Conservation (phyloP, 345 rosid species). For the Gossypium arboreum region DNA sequence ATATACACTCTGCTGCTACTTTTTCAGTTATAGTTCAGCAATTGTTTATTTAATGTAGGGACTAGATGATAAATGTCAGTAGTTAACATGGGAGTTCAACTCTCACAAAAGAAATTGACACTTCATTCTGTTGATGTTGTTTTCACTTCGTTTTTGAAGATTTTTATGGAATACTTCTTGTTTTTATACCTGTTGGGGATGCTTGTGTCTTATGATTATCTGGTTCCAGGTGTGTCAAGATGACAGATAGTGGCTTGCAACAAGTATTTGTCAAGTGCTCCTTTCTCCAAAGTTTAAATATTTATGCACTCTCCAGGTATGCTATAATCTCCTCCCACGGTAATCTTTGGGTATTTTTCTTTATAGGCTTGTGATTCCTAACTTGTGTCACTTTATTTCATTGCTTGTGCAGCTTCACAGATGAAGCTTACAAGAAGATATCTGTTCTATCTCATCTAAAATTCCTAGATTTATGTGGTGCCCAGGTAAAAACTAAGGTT, state of each 20-base stretch:
- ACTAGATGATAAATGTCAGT: neutral
- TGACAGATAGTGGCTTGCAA: slow-evolving; percentile 75
- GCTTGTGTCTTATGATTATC: neutral
- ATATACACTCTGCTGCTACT: neutral
- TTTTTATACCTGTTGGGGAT: neutral
- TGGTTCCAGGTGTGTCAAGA: slow-evolving; percentile 67
- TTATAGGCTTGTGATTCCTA: neutral
- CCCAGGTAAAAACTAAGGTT: slow-evolving; percentile 58
- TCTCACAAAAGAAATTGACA: neutral
- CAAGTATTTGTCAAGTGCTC: slow-evolving; percentile 59
- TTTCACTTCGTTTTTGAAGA: neutral
- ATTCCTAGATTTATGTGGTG: slow-evolving; percentile 90
- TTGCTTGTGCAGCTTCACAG: slow-evolving; percentile 59
- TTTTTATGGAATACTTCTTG: neutral
- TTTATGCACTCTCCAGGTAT: slow-evolving; percentile 87
- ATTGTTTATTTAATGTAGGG: neutral
- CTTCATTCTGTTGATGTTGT: neutral
- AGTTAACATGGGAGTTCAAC: neutral
- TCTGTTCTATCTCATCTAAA: slow-evolving; percentile 50
- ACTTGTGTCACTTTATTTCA: slow-evolving; percentile 12
- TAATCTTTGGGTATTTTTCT: slow-evolving; percentile 9
- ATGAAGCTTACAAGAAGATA: slow-evolving; percentile 64
- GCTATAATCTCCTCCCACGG: neutral
- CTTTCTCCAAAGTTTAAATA: slow-evolving; percentile 60
- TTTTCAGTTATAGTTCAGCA: neutral